These are phyloP conservation scores for Podospora didyma DNA, from an alignment of 495 filamentous ascomycete genomes.

Conservation along the genomic window DNA sequence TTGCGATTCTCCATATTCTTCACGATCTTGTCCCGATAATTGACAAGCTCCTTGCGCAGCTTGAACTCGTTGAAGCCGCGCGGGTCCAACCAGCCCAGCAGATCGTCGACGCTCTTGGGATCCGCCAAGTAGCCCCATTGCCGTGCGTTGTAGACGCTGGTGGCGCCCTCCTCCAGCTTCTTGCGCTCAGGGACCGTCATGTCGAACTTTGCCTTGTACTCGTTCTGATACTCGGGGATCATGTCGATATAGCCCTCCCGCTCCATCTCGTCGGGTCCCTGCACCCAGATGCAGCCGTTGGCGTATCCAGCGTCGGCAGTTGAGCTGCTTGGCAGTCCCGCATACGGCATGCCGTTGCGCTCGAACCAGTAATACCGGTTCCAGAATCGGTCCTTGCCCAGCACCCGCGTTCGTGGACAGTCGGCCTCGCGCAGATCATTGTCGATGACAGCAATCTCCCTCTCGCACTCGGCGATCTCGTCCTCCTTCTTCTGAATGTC, in stretches of 20 bases:
- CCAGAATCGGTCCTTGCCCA: constrained; percentile 93
- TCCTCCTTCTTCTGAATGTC: constrained; percentile 84
- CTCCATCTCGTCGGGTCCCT: constrained; percentile 90
- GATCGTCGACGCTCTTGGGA: constrained; percentile 65
- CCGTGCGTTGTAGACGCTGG: constrained; percentile 67
- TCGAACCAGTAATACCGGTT: constrained; percentile 99
- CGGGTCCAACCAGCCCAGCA: constrained; percentile 84
- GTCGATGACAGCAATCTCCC: constrained; percentile 76
- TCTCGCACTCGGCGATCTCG: constrained; percentile 72
- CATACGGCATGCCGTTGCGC: constrained; percentile 96
- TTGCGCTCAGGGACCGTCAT: constrained; percentile 83
- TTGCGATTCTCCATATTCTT: constrained; percentile 75
- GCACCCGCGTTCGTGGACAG: constrained; percentile 79
- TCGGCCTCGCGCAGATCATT: constrained; percentile 91
- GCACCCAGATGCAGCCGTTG: constrained; percentile 93
- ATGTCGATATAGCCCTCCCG: constrained; percentile 76
- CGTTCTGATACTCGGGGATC: constrained; percentile 55
- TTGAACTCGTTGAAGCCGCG: constrained; percentile 79
- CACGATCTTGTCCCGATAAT: constrained; percentile 71
- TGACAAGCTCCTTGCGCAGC: constrained; percentile 76
- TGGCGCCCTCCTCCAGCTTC: constrained; percentile 78
- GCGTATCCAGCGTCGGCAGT: constrained; percentile 84
- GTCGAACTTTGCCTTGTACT: constrained; percentile 62
- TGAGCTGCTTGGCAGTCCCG: constrained; percentile 79
- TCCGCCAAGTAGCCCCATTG: constrained; percentile 93